These are phyloP conservation scores for Penicillium canescens DNA, from an alignment of 495 filamentous ascomycete genomes.

Conservation along the genomic window DNA sequence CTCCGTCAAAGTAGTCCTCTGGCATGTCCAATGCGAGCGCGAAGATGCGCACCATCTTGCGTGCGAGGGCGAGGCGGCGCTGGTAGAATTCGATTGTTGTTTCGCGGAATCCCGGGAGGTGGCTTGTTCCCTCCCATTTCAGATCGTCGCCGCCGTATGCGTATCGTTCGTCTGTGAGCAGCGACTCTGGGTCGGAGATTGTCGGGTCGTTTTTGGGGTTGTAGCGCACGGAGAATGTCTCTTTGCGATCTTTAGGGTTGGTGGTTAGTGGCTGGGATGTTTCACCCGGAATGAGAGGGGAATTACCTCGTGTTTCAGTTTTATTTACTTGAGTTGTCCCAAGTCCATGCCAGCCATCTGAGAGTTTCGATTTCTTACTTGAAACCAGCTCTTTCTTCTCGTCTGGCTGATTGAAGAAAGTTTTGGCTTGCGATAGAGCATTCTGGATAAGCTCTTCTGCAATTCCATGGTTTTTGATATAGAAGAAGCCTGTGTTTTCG, in stretches of 20 bases:
- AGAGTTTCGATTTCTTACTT: conserved; percentile 19
- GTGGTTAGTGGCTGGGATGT: neutral
- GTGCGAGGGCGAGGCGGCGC: conserved; percentile 44
- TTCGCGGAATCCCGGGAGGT: conserved; percentile 49
- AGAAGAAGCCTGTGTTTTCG: conserved; percentile 55
- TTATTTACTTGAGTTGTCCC: conserved; percentile 30
- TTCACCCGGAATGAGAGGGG: neutral
- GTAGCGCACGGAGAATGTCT: conserved; percentile 48
- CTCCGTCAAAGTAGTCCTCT: conserved; percentile 52
- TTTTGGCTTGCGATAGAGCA: conserved; percentile 34
- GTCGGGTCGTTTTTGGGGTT: conserved; percentile 46
- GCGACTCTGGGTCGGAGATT: conserved; percentile 27
- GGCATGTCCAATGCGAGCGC: conserved; percentile 48
- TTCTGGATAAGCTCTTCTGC: conserved; percentile 41
- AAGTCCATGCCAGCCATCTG: conserved; percentile 32
- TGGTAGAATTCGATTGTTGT: conserved; percentile 49
- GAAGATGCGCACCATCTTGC: conserved; percentile 49
- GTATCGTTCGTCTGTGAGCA: conserved; percentile 34
- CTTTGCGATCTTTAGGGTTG: conserved; percentile 29
- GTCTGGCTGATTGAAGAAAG: conserved; percentile 46
- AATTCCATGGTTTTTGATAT: conserved; percentile 57
- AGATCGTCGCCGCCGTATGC: conserved; percentile 44
- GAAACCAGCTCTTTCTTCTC: conserved; percentile 40
- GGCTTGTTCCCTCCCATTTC: conserved; percentile 47
- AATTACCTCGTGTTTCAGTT: conserved; percentile 26